A percentile compares a stretch with the other conserved stretches of the same genome.
These are phyloP conservation scores for Pulveroboletus sp. DNA, from an alignment of 768 basidiomycete genomes.

Conservation along the genomic window DNA sequence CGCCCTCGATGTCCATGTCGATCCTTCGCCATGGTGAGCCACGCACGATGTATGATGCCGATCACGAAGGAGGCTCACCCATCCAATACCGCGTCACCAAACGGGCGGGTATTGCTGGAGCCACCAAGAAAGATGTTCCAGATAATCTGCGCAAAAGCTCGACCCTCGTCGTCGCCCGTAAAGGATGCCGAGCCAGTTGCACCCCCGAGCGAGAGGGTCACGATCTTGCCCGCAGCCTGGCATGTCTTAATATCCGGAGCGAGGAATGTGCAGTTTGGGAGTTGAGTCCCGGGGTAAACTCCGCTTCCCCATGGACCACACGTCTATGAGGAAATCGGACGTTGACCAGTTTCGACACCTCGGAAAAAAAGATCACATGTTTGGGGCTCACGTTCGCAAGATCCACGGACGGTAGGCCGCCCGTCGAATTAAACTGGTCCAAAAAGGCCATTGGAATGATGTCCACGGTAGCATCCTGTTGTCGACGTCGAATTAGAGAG, in stretches of 20 bases:
- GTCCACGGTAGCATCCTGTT: constrained; percentile 51
- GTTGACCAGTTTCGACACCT: not conserved
- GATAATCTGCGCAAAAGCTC: constrained; percentile 57
- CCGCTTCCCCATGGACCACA: constrained; percentile 55
- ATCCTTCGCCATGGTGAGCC: constrained; percentile 21
- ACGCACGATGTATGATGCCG: not conserved
- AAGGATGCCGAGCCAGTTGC: constrained; percentile 62
- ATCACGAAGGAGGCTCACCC: constrained; percentile 39
- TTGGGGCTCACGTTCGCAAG: constrained; percentile 47
- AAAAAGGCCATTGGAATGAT: constrained; percentile 61
- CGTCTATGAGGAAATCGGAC: constrained; percentile 34
- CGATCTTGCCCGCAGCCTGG: constrained; percentile 58
- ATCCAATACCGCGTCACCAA: constrained; percentile 67
- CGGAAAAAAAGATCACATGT: not conserved
- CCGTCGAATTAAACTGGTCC: constrained; percentile 52
- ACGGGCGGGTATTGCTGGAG: constrained; percentile 57
- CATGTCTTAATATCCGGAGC: constrained; percentile 60
- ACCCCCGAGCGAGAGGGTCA: constrained; percentile 60
- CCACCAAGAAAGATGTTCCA: constrained; percentile 72
- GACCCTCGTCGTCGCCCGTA: constrained; percentile 51
- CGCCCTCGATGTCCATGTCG: constrained; percentile 49
- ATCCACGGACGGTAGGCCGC: constrained; percentile 55
- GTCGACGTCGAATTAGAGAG: not conserved
- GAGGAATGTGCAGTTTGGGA: constrained; percentile 59
- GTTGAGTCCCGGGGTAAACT: constrained; percentile 56